Evolutionary conservation across 306 rosid genomes (phyloP).

Genomic region (Cucumis hystrix): DNA sequence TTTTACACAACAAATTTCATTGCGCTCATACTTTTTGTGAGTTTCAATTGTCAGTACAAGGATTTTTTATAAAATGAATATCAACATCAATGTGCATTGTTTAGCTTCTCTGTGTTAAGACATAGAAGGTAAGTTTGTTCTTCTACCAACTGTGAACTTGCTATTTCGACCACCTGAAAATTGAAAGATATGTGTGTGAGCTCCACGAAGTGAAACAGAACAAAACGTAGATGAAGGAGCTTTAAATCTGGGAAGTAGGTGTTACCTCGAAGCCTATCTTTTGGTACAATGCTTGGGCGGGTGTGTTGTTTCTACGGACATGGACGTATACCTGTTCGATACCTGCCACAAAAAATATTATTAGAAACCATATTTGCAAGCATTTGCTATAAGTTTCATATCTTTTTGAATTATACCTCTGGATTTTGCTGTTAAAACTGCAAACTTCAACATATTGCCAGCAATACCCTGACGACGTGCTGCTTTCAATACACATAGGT

Average conservation of each 20-base stretch:
- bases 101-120: slow-evolving; percentile 21
- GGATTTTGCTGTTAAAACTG: slow-evolving; percentile 48
- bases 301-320: slow-evolving; percentile 44
- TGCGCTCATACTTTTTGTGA: not conserved
- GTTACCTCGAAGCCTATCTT: slow-evolving; percentile 81
- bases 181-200: not conserved
- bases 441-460: slow-evolving; percentile 69
- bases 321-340: slow-evolving; percentile 61
- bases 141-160: slow-evolving; percentile 33
- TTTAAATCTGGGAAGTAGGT: not conserved
- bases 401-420: slow-evolving; percentile 27
- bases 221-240: not conserved
- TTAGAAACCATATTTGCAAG: not conserved
- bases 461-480: slow-evolving; percentile 80
- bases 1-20: not conserved
- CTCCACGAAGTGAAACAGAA: not conserved
- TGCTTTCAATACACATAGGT: slow-evolving; percentile 61
- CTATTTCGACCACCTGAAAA: slow-evolving; percentile 49
- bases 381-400: not conserved
- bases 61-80: not conserved
- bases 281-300: slow-evolving; percentile 47
- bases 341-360: slow-evolving; percentile 21
- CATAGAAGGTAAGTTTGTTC: slow-evolving; percentile 58
- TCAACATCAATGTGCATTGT: slow-evolving; percentile 1
- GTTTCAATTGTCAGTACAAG: not conserved